Conservation (phyloP, 768 basidiomycete genomes). For the Lentinus brumalis region DNA sequence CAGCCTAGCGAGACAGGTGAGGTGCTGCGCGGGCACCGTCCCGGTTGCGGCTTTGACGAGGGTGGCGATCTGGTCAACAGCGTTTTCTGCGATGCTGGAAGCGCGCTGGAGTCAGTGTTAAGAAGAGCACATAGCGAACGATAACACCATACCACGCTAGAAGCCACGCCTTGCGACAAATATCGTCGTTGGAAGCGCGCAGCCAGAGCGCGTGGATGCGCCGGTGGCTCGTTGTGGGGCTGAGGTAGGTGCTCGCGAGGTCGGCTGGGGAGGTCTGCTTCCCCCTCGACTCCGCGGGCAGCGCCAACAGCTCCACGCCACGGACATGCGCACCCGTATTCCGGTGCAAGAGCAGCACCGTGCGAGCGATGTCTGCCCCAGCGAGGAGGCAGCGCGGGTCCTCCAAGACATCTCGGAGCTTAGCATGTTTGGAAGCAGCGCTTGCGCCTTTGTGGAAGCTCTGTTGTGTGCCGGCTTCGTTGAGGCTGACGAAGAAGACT, state of each 20-base stretch:
- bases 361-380: not conserved
- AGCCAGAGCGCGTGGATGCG: constrained; percentile 37
- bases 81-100: constrained; percentile 28
- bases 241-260: not conserved
- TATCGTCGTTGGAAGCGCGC: constrained; percentile 24
- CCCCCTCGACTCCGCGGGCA: not conserved
- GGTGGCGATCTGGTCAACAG: not conserved
- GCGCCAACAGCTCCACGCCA: not conserved
- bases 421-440: not conserved
- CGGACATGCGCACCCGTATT: not conserved
- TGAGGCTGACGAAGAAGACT: not conserved
- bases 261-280: not conserved
- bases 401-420: not conserved
- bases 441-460: not conserved
- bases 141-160: constrained; percentile 25
- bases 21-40: constrained; percentile 29
- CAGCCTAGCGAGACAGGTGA: constrained; percentile 32
- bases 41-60: constrained; percentile 19
- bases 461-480: not conserved
- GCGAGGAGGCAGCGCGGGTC: not conserved
- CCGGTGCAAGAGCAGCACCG: not conserved
- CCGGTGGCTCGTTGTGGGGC: not conserved
- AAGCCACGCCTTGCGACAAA: constrained; percentile 43
- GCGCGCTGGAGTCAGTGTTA: not conserved
- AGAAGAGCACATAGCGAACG: not conserved